Base-by-base conservation (phyloP, 306 rosid genomes). In the Cicer bijugum region DNA sequence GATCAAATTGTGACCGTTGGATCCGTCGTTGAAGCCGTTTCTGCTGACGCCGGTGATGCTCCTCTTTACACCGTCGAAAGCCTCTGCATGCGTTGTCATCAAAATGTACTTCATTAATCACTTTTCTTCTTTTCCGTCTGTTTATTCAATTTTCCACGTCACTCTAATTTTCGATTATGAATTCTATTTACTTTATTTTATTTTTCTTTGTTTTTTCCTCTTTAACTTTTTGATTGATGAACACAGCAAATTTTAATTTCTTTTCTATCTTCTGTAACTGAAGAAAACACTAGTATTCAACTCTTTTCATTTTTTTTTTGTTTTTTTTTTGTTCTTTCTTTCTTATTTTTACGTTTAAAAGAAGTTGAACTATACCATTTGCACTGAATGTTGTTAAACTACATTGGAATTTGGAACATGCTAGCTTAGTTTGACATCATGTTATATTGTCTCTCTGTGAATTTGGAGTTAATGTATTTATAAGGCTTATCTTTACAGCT, bases 31-130 rank as follows among this genome's bases (percentile, higher is more conserved):
- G 96, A 94, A 83, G 91, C 92, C 6, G 92, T 94, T 67, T 80
- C 96, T 55, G 86, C 93, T 23, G 89, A 83, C 3, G 87, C 75
- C 47, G 75, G 69, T 5, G 92, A 87, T 33, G 85, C 89, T 11
- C 97, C 97, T 3, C 86, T 91, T 44, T 91, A 89, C 83, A 43
- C 52, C 64, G 65, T 94, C 50, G 97, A 94, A 78, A 88, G 96
- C 81, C 92, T 91, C 75, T 94, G 98, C 82, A 94, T 94, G 98
- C 96, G 96, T 47, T 94, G 97, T 64, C 73, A 83, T 42, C 76
- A 88, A 78, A 94, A 94, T 39, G 98, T 94, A 83, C 82, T 2
- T 69, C 56, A 42, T 42, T 57, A 2, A 20, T 8, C 45, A 7
- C 9, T 42, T 42, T 42, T 42, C 45, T 42, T 42, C 45, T 51